phyloP scores from a whole-genome alignment of 345 rosid species.

The Ricinus communis region DNA sequence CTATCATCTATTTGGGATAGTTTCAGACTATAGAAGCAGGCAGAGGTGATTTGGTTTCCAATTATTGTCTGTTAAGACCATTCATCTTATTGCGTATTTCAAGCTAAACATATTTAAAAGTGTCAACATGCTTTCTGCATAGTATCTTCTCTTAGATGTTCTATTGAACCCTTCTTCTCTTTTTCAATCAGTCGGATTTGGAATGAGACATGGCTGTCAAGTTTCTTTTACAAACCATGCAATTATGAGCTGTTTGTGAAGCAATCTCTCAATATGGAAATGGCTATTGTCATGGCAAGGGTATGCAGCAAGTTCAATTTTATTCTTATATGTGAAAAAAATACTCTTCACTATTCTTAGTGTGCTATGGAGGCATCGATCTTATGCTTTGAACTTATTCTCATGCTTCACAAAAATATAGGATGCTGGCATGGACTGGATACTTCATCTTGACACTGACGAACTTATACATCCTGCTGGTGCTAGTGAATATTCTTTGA shows the following conservation, averaged over 20 bases:
- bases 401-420: conserved; percentile 19
- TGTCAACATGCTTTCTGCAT: neutral
- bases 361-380: neutral
- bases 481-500: conserved; percentile 69
- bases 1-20: neutral
- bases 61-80: neutral
- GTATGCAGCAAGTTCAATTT: conserved; percentile 37
- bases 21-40: neutral
- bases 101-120: neutral
- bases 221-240: conserved; percentile 95
- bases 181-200: conserved; percentile 69
- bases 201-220: conserved; percentile 92
- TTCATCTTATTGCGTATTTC: neutral
- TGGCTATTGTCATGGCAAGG: conserved; percentile 95
- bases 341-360: neutral
- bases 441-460: conserved; percentile 91
- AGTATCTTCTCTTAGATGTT: neutral
- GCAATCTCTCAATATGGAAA: conserved; percentile 98
- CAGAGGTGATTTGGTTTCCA: conserved; percentile 3
- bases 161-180: neutral
- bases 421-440: conserved; percentile 93
- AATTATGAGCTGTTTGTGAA: conserved; percentile 93
- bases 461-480: conserved; percentile 88
- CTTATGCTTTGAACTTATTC: neutral
- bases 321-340: conserved; percentile 8